A percentile compares a stretch with the other conserved stretches of the same genome.
phyloP scores from a whole-genome alignment of 331 rosid species.

The Erythrophleum ivorense region DNA sequence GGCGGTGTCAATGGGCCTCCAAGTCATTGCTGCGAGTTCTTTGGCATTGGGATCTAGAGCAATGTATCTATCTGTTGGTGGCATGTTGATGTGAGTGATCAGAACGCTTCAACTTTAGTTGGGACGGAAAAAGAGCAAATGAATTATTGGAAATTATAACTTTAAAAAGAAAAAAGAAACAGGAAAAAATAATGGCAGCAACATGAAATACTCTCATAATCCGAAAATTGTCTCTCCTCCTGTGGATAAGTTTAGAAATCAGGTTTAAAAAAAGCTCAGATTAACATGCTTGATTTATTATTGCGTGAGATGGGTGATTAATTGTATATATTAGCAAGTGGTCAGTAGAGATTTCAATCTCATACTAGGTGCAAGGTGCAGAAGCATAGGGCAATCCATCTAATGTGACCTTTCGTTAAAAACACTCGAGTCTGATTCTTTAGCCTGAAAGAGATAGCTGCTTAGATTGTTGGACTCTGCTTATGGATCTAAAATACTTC shows the following conservation, averaged over 20 bases:
- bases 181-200: not conserved
- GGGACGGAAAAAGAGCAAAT: not conserved
- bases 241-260: constrained; percentile 1
- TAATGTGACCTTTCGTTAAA: not conserved
- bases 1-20: constrained; percentile 75
- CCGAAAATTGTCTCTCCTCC: not conserved
- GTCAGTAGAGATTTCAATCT: constrained; percentile 16
- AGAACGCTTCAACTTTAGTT: constrained; percentile 37
- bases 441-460: constrained; percentile 12
- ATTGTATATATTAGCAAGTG: constrained; percentile 7
- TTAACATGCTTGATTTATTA: not conserved
- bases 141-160: not conserved
- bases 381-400: constrained; percentile 21
- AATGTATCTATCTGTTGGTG: constrained; percentile 86
- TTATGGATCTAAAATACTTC: constrained; percentile 21
- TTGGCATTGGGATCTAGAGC: constrained; percentile 60
- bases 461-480: constrained; percentile 23
- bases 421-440: not conserved
- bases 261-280: not conserved
- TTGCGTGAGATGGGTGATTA: constrained; percentile 21
- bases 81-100: constrained; percentile 87
- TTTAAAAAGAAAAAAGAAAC: not conserved
- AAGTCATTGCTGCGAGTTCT: constrained; percentile 76
- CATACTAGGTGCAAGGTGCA: constrained; percentile 14
- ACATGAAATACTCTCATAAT: constrained; percentile 3